Conservation (phyloP, 179 eudicot species). For the Drosera spatulata region DNA sequence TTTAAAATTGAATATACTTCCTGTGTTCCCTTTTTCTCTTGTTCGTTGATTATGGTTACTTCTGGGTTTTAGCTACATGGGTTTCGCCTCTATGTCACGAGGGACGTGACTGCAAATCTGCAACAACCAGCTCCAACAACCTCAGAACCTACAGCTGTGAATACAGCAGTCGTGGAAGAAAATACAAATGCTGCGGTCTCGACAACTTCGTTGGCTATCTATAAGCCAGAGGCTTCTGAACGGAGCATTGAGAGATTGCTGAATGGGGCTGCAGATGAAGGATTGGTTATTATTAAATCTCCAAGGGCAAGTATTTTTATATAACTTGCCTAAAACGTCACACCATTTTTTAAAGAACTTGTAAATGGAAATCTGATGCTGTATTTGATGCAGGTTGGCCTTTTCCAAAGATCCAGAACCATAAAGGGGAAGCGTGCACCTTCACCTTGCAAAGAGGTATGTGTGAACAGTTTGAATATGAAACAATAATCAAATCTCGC, state of each 20-base stretch:
- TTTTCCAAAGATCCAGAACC: conserved; percentile 73
- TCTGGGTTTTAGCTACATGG: conserved; percentile 55
- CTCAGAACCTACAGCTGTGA: conserved; percentile 34
- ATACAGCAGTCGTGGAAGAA: conserved; percentile 24
- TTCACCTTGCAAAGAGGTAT: conserved; percentile 89
- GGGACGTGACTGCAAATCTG: conserved; percentile 37
- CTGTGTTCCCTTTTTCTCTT: neutral
- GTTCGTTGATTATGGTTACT: conserved; percentile 3
- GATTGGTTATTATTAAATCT: conserved; percentile 59
- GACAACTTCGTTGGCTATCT: conserved; percentile 57
- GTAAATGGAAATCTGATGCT: neutral
- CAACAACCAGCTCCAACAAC: conserved; percentile 23
- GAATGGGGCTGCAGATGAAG: conserved; percentile 67
- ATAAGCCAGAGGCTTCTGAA: conserved; percentile 30
- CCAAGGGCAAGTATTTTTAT: conserved; percentile 45
- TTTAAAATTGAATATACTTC: no score
- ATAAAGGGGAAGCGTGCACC: conserved; percentile 77
- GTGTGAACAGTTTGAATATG: neutral
- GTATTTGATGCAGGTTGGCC: conserved; percentile 57
- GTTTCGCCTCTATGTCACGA: conserved; percentile 60
- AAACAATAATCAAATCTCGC: no score
- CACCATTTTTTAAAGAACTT: neutral
- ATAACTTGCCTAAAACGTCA: conserved; percentile 1
- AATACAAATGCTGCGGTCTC: conserved; percentile 44
- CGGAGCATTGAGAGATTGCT: conserved; percentile 27